Evolutionary conservation across 2,329 filamentous ascomycete species (phyloP), one percentile per base, ranked within the genome.

Genomic region (Aspergillus amoenus): DNA sequence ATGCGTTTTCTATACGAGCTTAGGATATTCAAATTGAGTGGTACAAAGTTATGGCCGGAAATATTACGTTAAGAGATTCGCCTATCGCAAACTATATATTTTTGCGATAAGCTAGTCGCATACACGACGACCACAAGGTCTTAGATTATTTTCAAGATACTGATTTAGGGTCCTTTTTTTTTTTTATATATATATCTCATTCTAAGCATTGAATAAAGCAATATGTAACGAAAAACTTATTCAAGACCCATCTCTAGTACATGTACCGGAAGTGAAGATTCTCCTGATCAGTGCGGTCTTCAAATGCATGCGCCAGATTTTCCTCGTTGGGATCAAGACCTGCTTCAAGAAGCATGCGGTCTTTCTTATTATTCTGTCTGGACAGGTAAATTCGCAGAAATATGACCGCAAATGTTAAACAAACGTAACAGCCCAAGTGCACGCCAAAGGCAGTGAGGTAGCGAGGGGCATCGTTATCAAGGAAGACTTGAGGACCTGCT

Each of bases 391-490:
- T 86, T 21, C 87, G 77, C 64, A 89, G 76, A 59, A 75, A 79
- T 2, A 85, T 51, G 21, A 89, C 80, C 4, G 84, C 79, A 4
- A 84, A 27, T 1, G 87, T 82, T 18, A 89, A 77, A 30, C 84
- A 73, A 1, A 77, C 74, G 69, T 90, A 90, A 73, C 88, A 90
- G 15, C 84, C 88, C 9, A 91, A 76, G 64, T 90, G 87, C 1
- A 85, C 87, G 7, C 84, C 79, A 59, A 89, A 89, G 1, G 88
- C 88, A 59, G 85, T 88, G 45, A 86, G 84, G 70, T 90, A 91
- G 8, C 83, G 79, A 0, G 88, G 87, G 0, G 77, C 78, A 65
- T 90, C 84, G 66, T 77, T 76, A 17, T 76, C 73, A 7, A 86
- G 78, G 73, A 88, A 89, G 0, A 88, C 84, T 66, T 88, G 86